Evolutionary conservation across 1,139 yeast species (phyloP).

Genomic region (Hyphopichia burtonii): DNA sequence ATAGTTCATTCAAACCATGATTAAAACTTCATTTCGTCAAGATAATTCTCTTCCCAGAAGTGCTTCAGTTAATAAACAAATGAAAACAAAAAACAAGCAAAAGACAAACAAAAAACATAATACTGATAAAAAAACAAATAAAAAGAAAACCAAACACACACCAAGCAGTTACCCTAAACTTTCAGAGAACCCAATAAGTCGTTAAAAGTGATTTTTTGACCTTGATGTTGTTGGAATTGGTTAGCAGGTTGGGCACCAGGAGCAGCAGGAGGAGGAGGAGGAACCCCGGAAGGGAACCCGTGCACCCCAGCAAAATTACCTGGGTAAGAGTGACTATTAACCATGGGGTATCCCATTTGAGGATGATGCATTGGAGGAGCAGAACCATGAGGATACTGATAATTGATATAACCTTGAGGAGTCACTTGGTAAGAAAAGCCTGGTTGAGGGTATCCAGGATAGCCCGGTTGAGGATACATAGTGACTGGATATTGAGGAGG

Average conservation of each 20-base stretch:
- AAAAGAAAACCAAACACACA: neutral
- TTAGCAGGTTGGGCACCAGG: conserved; percentile 5
- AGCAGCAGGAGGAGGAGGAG: conserved; percentile 4
- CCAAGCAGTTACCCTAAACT: conserved; percentile 5
- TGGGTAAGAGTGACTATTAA: conserved; percentile 8
- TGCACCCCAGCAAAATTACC: conserved; percentile 3
- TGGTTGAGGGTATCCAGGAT: conserved; percentile 12
- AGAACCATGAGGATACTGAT: conserved; percentile 13
- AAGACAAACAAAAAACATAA: conserved; percentile 1
- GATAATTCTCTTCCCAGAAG: too few relatives aligned
- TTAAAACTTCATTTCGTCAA: too few relatives aligned
- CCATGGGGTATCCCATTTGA: conserved; percentile 3
- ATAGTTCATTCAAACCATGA: too few relatives aligned
- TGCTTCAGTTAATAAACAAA: too few relatives aligned
- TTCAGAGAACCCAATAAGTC: conserved; percentile 41
- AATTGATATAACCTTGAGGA: conserved; percentile 31
- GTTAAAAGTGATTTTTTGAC: conserved; percentile 42
- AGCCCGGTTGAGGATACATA: conserved; percentile 20
- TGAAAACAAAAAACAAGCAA: too few relatives aligned
- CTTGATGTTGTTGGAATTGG: conserved; percentile 13
- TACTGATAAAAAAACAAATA: neutral
- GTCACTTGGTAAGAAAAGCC: conserved; percentile 32
- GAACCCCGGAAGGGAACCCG: too few relatives aligned
- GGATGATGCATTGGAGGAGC: conserved; percentile 6
- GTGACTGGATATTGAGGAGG: conserved; percentile 31